Base-by-base conservation (phyloP, 73 alveolate species). In the Effrenium voratum region DNA sequence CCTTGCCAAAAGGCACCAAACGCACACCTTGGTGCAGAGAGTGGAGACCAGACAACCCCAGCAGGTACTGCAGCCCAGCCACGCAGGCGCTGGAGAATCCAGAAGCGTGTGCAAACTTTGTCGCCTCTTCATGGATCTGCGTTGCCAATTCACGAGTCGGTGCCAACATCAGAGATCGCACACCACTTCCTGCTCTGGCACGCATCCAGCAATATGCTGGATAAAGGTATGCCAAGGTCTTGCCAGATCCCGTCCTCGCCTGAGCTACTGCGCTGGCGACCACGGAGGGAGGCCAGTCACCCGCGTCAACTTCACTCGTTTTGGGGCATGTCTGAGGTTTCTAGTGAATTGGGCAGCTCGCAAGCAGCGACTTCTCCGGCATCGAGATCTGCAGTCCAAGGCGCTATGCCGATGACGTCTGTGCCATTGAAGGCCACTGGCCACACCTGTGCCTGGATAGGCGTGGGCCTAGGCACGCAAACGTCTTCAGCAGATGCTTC, bases 401-500 rank as follows among this genome's bases (percentile, higher is more conserved):
- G 43, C 24, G 46, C 95, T 38, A 88, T 88, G 73, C 97, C 86
- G 50, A 90, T 90, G 77, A 68, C 45, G 66, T 90, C 97, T 19
- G 52, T 45, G 55, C 97, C 88, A 45, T n/a, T 8, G n/a, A 57
- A 77, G 43, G 97, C 97, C 46, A 90, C 87, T 0, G 97, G 97
- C 98, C 98, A 92, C 26, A 92, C 98, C 49, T 92, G 98, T 8
- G 98, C 98, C 49, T 92, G 98, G 70, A 92, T 92, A 15, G 98
- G 98, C 46, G 98, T 92, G 36, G 98, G 98, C 98, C 98, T 72
- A 40, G 43, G 84, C 59, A 40, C 12, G n/a, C n/a, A n/a, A n/a
- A n/a, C n/a, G n/a, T n/a, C n/a, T n/a, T n/a, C n/a, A n/a, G n/a
- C n/a, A n/a, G n/a, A n/a, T n/a, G n/a, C n/a, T n/a, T n/a, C n/a